Evolutionary conservation across 1,139 yeast genomes (phyloP), one percentile per base, ranked within the genome.

Genomic region (Saccharomycopsis hybrid): DNA sequence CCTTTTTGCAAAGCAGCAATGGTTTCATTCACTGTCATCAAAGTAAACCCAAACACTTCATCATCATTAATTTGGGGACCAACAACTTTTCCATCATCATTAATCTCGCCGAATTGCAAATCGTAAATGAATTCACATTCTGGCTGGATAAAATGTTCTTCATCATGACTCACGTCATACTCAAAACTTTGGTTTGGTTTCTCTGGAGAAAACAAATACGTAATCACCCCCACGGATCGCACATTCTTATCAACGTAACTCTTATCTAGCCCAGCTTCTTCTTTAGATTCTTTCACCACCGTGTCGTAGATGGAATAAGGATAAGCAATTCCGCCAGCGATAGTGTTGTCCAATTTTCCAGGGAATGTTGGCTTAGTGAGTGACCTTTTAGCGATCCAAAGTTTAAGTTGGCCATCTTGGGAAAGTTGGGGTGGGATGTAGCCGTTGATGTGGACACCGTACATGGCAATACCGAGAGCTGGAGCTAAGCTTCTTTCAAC

Each of bases 301-400:
- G 97, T 90, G 46, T 87, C 95, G 62, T 72, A 69, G 2, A 83
- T 68, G 0, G 92, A 89, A 57, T 78, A 71, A 0, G 96, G 96
- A 61, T 82, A 74, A 0, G 96, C 96, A 25, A 92, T 63, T 0
- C 98, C 98, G 1, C 98, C 98, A 0, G 96, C 98, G 4, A 92
- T 87, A 1, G 95, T 87, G 62, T 90, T 92, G 64, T 92, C 98
- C 43, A 89, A 73, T 86, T 80, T 84, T 0, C 87, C 85, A 0
- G 98, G 97, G 67, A 80, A 89, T 0, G 97, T 92, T 18, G 85
- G 83, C 62, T 92, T 92, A 1, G 80, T 73, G 11, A 70, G 62
- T 0, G 97, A 76, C 57, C 98, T 71, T 55, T 87, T 70, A 0
- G 98, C 96, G 4, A 90, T 74, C 97, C 97, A 92, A 51, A 92